Evolutionary conservation across 2,329 filamentous ascomycete genomes (phyloP).

Genomic region (Domatiomyces catenatus): DNA sequence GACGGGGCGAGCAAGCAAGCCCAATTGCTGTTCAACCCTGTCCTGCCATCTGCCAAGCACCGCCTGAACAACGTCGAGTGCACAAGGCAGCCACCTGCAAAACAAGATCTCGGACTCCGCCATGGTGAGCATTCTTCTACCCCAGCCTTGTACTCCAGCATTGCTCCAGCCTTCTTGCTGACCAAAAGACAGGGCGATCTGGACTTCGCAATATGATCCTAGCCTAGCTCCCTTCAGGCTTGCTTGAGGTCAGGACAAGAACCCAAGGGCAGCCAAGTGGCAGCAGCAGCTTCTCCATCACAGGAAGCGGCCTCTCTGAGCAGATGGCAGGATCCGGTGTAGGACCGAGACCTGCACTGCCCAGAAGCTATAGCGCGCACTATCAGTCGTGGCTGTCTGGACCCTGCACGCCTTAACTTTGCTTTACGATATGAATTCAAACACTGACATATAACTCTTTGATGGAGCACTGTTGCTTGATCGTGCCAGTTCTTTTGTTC

Average conservation of each 20-base stretch:
- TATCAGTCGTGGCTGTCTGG: neutral
- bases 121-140: conserved; percentile 15
- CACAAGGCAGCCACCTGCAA: conserved; percentile 13
- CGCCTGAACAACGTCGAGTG: conserved; percentile 7
- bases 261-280: neutral
- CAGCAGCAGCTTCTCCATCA: neutral
- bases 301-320: neutral
- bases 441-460: too few species aligned
- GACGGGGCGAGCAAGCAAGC: neutral
- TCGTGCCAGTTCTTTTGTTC: too few species aligned
- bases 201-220: conserved; percentile 16
- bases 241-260: neutral
- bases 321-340: neutral
- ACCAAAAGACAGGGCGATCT: conserved; percentile 10
- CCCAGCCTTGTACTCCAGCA: neutral
- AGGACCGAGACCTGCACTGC: neutral
- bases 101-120: conserved; percentile 13
- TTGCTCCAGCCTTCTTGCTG: conserved; percentile 1
- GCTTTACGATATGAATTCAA: too few species aligned
- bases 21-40: neutral
- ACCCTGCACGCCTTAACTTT: neutral
- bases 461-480: too few species aligned
- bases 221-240: conserved; percentile 4
- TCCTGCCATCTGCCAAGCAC: neutral
- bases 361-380: neutral